Conservation (phyloP, 805 yeast genomes). For the Ogataea minuta region DNA sequence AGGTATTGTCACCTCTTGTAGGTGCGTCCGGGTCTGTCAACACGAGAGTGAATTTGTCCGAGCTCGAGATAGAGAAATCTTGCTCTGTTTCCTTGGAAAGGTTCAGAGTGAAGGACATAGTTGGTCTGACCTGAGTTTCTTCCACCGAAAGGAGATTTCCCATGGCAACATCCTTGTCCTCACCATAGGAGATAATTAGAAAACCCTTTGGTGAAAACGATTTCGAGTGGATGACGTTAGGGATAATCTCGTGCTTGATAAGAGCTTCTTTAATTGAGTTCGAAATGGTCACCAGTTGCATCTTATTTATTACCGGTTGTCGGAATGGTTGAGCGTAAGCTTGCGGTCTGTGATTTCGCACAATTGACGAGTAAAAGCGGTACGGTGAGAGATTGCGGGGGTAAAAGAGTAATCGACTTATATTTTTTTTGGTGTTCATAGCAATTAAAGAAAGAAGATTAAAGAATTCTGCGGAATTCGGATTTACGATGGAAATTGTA, state of each 20-base stretch:
- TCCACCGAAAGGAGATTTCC: conserved; percentile 69
- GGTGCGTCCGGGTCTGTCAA: conserved; percentile 97
- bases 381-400: not conserved
- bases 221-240: conserved; percentile 48
- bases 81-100: conserved; percentile 33
- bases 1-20: conserved; percentile 71
- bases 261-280: conserved; percentile 53
- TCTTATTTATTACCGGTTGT: conserved; percentile 10
- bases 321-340: conserved; percentile 1
- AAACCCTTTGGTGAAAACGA: conserved; percentile 46
- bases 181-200: conserved; percentile 63
- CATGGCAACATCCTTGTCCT: conserved; percentile 60
- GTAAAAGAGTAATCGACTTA: conserved; percentile 2
- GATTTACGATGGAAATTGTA: too few relatives aligned
- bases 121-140: conserved; percentile 68
- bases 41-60: conserved; percentile 67
- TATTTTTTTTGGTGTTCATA: conserved; percentile 6
- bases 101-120: conserved; percentile 59
- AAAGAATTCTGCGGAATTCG: conserved; percentile 3
- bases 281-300: conserved; percentile 47
- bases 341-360: not conserved
- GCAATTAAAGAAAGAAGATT: conserved; percentile 1
- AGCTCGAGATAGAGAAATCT: conserved; percentile 40
- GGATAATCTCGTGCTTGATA: conserved; percentile 47
- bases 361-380: conserved; percentile 1